Evolutionary conservation across 495 filamentous ascomycete species (phyloP), one percentile per base, ranked within the genome.

Genomic region (Bacidia rubella): DNA sequence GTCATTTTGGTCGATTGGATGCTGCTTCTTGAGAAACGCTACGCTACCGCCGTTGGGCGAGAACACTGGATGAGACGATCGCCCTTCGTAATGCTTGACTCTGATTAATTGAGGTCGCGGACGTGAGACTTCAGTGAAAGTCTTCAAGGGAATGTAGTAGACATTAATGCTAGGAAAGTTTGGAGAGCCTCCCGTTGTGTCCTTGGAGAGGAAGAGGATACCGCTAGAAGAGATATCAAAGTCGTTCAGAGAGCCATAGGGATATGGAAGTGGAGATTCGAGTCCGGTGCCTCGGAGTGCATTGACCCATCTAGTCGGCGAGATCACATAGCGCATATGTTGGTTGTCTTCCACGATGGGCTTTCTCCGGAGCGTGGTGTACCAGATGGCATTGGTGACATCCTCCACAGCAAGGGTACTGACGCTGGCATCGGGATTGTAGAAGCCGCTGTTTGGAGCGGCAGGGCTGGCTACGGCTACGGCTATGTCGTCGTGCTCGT

Each of bases 141-240:
- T 63, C 45, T 63, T 68, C 11, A 84, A 63, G 9, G 79, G 73
- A 0, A 82, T 70, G 45, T 74, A 74, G 63, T 86, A 87, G 11
- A 85, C 64, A 50, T 86, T 74, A 2, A 75, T 77, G 57, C 83
- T 83, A 20, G 81, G 85, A 64, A 82, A 74, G n/a, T 75, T 66
- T 0, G 81, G 81, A 7, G 74, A 72, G 53, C 81, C 70, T 1
- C 83, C 62, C 11, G 74, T 71, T 0, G 87, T 87, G 59, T 89
- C 87, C 57, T 84, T 90, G 1, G 88, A 80, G 38, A 90, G 76
- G 63, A 95, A 95, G 1, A 85, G 79, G 54, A 95, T 72, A 1
- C 74, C 74, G 0, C 61, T 66, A 39, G 68, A 63, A 43, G 69
- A 66, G 53, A 80, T 74, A 57, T 76, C 78, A 51, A 73, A 85